Conservation (phyloP, 257 asterid genomes). For the Apocynum venetum region DNA sequence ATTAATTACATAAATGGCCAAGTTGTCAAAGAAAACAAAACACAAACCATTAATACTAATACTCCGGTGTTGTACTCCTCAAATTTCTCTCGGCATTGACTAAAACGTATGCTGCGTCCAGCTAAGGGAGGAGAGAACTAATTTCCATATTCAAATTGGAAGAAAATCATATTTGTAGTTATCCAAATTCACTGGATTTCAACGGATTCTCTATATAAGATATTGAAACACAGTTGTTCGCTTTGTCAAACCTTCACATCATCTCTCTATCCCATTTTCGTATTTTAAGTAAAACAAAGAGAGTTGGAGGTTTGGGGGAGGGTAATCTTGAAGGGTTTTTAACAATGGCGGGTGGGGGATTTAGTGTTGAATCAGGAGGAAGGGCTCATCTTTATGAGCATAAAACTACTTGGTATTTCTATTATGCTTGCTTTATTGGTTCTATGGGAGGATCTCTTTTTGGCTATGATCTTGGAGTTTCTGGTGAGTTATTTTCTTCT, state of each 20-base stretch:
- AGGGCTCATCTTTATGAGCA: conserved; percentile 76
- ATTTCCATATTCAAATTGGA: background rate
- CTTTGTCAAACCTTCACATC: background rate
- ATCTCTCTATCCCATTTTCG: background rate
- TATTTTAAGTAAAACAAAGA: too few relatives aligned
- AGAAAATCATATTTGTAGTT: background rate
- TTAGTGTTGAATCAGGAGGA: conserved; percentile 35
- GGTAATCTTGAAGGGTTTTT: background rate
- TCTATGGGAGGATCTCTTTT: conserved; percentile 84
- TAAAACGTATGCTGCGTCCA: background rate
- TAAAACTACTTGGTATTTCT: conserved; percentile 58
- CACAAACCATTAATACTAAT: background rate
- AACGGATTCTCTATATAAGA: background rate
- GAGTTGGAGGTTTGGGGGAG: background rate
- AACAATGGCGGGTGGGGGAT: conserved; percentile 68
- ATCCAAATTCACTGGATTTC: conserved; percentile 2
- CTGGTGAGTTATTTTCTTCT: conserved; percentile 43
- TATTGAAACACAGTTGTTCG: background rate
- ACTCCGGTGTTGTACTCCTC: background rate
- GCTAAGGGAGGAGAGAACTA: background rate
- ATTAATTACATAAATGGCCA: background rate
- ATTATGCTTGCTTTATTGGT: conserved; percentile 73
- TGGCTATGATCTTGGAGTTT: conserved; percentile 92
- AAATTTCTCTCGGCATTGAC: background rate
- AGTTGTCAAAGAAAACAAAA: conserved; percentile 7